phyloP scores from a whole-genome alignment of 163 green algal genomes.

The Prototheca cutis region DNA sequence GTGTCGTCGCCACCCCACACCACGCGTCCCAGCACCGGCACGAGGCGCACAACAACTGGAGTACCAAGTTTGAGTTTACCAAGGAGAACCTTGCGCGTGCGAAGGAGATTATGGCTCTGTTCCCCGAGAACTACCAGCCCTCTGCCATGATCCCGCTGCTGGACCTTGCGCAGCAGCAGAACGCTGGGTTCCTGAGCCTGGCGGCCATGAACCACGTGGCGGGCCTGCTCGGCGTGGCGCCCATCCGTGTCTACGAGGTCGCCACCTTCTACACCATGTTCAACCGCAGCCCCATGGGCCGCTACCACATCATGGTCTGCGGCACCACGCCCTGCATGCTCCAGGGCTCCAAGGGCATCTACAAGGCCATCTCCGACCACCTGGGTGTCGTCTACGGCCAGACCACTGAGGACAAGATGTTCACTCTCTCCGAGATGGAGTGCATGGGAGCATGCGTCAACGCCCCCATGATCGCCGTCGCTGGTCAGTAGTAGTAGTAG shows the following conservation, averaged over 20 bases:
- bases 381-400: constrained; percentile 81
- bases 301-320: constrained; percentile 97
- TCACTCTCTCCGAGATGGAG: constrained; percentile 99
- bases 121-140: constrained; percentile 94
- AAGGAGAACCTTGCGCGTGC: constrained; percentile 60
- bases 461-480: constrained; percentile 95
- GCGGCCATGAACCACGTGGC: constrained; percentile 86
- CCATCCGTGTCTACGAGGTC: constrained; percentile 94
- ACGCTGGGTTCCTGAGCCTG: constrained; percentile 83
- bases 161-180: constrained; percentile 95
- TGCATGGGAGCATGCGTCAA: constrained; percentile 99
- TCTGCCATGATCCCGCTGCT: constrained; percentile 90
- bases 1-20: too few relatives aligned
- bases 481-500: constrained; percentile 21
- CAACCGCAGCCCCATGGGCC: constrained; percentile 90
- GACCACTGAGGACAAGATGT: constrained; percentile 87
- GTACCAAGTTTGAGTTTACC: constrained; percentile 81
- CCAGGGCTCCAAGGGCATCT: constrained; percentile 76
- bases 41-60: constrained; percentile 63
- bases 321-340: constrained; percentile 95
- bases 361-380: constrained; percentile 72
- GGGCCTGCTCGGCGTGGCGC: constrained; percentile 71
- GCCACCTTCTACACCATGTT: constrained; percentile 99
- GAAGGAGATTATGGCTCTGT: constrained; percentile 68
- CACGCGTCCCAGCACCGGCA: constrained; percentile 10